A percentile compares a stretch with the other conserved stretches of the same genome.
Conservation (phyloP, 139 green algal species). For the Closterium sp. region DNA sequence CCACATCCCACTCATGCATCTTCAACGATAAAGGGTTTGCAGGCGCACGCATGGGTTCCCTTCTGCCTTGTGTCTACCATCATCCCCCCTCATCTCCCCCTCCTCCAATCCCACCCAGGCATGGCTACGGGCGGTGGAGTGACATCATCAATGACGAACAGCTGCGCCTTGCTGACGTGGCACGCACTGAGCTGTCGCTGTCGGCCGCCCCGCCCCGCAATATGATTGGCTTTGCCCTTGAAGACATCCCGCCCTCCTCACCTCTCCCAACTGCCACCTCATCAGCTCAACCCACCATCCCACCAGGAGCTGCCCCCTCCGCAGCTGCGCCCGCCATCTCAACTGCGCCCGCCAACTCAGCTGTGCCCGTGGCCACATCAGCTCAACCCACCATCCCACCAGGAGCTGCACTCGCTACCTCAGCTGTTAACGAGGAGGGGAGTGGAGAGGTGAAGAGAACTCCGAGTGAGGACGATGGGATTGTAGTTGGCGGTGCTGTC, state of each 20-base stretch:
- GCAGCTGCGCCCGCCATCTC: background rate
- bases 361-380: no score
- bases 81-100: no score
- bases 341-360: no score
- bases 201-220: background rate
- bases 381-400: background rate
- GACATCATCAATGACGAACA: background rate
- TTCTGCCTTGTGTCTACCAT: background rate
- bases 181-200: background rate
- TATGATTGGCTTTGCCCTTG: background rate
- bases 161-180: background rate
- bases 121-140: background rate
- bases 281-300: background rate
- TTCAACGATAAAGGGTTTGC: no score
- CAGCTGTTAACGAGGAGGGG: background rate
- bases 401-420: no score
- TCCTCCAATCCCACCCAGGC: background rate
- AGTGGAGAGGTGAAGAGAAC: background rate
- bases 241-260: background rate
- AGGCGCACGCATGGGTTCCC: background rate
- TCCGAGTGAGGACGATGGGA: no score
- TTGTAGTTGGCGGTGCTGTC: no score
- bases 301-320: background rate
- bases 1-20: background rate
- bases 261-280: background rate